Evolutionary conservation across 768 basidiomycete species (phyloP).

Genomic region (Tylopilus rubrobrunneus): DNA sequence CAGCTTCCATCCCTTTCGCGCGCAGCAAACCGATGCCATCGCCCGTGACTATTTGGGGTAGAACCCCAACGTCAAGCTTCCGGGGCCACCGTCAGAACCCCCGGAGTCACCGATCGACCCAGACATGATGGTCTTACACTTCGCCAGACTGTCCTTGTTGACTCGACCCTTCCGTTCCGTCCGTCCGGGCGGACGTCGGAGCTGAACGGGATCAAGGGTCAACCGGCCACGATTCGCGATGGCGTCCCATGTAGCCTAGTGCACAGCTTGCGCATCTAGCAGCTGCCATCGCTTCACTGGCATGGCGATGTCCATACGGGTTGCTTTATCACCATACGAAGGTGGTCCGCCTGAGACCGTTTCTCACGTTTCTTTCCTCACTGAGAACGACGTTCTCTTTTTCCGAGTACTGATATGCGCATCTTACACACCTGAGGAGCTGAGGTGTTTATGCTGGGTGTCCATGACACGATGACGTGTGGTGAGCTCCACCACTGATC

Average conservation of each 20-base stretch:
- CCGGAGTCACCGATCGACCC: background rate
- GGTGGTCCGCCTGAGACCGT: background rate
- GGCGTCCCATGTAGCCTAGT: background rate
- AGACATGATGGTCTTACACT: background rate
- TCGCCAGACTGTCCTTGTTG: background rate
- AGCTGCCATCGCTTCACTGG: background rate
- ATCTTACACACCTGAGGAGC: background rate
- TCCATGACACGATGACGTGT: too few species aligned
- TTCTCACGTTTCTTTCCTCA: background rate
- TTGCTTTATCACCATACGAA: background rate
- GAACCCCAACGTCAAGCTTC: constrained; percentile 4
- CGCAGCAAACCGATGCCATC: background rate
- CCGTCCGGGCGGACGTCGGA: constrained; percentile 10
- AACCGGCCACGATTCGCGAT: background rate
- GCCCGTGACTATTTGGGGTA: constrained; percentile 9
- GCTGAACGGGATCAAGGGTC: constrained; percentile 3
- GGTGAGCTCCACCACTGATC: too few species aligned
- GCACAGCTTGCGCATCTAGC: background rate
- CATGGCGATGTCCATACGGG: background rate
- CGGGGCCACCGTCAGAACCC: background rate
- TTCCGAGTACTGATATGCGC: background rate
- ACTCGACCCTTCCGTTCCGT: background rate
- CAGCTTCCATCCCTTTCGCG: background rate
- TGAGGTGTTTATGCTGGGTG: background rate
- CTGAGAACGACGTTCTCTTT: background rate